A percentile compares a stretch with the other conserved stretches of the same genome.
phyloP scores from a whole-genome alignment of 768 basidiomycete genomes.

The Candolleomyces eurysporus region DNA sequence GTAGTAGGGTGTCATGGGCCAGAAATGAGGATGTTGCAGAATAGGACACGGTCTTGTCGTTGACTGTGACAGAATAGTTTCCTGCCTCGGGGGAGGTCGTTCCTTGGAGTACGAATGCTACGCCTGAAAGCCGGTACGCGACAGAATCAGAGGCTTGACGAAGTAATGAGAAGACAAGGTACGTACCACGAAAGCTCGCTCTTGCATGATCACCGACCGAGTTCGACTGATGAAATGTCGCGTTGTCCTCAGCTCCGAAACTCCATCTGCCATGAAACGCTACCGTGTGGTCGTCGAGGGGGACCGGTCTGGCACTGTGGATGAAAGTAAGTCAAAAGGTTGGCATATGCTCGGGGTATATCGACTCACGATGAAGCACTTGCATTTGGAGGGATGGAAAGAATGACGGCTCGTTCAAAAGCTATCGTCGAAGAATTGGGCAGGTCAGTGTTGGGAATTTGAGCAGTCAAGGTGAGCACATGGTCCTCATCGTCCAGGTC shows the following conservation, averaged over 20 bases:
- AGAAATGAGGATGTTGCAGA: conserved; percentile 55
- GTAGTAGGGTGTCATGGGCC: conserved; percentile 53
- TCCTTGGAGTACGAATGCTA: conserved; percentile 59
- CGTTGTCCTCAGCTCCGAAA: conserved; percentile 21
- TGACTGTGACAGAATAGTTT: conserved; percentile 51
- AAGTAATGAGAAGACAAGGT: neutral
- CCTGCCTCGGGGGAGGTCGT: conserved; percentile 57
- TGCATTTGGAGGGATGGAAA: conserved; percentile 28
- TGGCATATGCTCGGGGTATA: too few relatives aligned
- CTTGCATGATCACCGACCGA: conserved; percentile 44
- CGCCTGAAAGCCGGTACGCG: conserved; percentile 38
- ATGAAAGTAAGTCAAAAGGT: conserved; percentile 25
- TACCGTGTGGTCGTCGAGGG: conserved; percentile 43
- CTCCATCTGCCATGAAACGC: conserved; percentile 59
- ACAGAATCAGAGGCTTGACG: neutral
- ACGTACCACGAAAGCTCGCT: conserved; percentile 49
- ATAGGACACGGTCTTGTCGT: conserved; percentile 42
- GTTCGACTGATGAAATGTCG: conserved; percentile 25
- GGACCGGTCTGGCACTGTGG: conserved; percentile 19
- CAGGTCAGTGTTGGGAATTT: conserved; percentile 27
- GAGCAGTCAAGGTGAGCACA: conserved; percentile 51
- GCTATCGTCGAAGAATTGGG: conserved; percentile 37
- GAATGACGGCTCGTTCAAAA: conserved; percentile 59
- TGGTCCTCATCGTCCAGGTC: conserved; percentile 50
- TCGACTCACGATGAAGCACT: neutral